These are phyloP conservation scores for Taphrina wiesneri DNA, from an alignment of 1,139 yeast species.

Conservation along the genomic window DNA sequence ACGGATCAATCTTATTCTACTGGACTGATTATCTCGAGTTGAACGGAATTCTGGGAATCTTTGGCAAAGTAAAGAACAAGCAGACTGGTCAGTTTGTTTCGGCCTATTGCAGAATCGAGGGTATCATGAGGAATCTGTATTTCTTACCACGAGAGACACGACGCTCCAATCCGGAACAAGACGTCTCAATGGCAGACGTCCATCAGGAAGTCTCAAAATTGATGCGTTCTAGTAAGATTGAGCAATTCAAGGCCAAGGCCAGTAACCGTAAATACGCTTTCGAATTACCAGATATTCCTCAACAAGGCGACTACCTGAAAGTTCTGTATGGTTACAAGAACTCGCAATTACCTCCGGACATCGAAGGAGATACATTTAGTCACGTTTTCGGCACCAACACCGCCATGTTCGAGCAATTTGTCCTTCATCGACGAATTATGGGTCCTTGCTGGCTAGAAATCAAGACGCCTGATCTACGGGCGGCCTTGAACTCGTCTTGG, in stretches of 20 bases:
- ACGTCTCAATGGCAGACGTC: slow-evolving; percentile 62
- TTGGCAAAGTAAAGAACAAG: slow-evolving; percentile 72
- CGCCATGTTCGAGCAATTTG: slow-evolving; percentile 80
- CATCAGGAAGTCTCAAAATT: slow-evolving; percentile 73
- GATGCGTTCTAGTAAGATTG: slow-evolving; percentile 63
- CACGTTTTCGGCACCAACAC: slow-evolving; percentile 80
- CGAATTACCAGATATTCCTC: slow-evolving; percentile 77
- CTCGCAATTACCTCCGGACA: slow-evolving; percentile 61
- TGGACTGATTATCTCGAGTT: slow-evolving; percentile 91
- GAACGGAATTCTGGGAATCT: slow-evolving; percentile 67
- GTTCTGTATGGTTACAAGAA: slow-evolving; percentile 72
- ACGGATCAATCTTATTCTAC: slow-evolving; percentile 65
- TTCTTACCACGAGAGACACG: slow-evolving; percentile 69
- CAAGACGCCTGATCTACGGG: slow-evolving; percentile 59
- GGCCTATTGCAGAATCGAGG: slow-evolving; percentile 74
- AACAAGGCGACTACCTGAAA: slow-evolving; percentile 76
- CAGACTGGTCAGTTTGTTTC: slow-evolving; percentile 55
- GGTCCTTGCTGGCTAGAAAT: slow-evolving; percentile 97
- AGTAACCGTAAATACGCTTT: slow-evolving; percentile 81
- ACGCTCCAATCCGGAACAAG: slow-evolving; percentile 44
- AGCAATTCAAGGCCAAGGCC: slow-evolving; percentile 66
- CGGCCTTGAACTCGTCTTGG: slow-evolving; percentile 71
- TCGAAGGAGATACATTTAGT: slow-evolving; percentile 73
- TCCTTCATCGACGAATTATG: slow-evolving; percentile 78
- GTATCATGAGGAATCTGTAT: slow-evolving; percentile 69